Evolutionary conservation across 305 asterid genomes (phyloP).

Genomic region (Solanum hybrid): DNA sequence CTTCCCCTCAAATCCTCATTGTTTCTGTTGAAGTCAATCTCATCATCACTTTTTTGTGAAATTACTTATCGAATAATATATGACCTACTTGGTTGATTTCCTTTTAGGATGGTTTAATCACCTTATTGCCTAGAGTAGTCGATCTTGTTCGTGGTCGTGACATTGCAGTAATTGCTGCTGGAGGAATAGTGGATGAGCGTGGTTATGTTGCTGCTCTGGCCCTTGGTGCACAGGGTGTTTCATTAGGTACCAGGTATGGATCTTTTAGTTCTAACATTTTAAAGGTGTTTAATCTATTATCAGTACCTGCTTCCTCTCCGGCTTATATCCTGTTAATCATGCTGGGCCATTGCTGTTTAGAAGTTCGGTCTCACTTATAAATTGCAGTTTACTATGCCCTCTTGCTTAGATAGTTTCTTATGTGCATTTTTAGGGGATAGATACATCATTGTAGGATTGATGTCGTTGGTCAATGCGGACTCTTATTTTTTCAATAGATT

Average conservation of each 20-base stretch:
- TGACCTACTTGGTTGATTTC: not conserved
- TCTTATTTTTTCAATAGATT: too few relatives aligned
- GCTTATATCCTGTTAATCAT: not conserved
- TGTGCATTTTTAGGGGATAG: not conserved
- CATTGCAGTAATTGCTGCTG: slow-evolving; percentile 73
- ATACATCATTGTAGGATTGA: not conserved
- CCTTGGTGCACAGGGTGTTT: slow-evolving; percentile 84
- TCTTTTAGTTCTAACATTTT: not conserved
- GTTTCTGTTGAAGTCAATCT: not conserved
- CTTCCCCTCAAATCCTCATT: not conserved
- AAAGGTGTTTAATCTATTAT: not conserved
- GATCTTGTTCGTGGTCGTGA: slow-evolving; percentile 43
- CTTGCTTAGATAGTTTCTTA: not conserved
- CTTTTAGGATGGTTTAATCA: slow-evolving; percentile 50
- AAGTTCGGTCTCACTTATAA: not conserved
- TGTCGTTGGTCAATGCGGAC: not conserved
- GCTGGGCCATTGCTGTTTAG: not conserved
- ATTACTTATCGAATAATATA: not conserved
- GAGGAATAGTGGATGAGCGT: slow-evolving; percentile 84
- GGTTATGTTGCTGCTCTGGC: slow-evolving; percentile 95
- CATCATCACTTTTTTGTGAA: not conserved
- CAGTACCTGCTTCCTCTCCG: not conserved
- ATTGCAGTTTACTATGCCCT: not conserved
- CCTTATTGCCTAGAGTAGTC: slow-evolving; percentile 69
- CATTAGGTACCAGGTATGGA: slow-evolving; percentile 74